Base-by-base conservation (phyloP, 768 basidiomycete genomes). In the Fibroporia radiculosa region DNA sequence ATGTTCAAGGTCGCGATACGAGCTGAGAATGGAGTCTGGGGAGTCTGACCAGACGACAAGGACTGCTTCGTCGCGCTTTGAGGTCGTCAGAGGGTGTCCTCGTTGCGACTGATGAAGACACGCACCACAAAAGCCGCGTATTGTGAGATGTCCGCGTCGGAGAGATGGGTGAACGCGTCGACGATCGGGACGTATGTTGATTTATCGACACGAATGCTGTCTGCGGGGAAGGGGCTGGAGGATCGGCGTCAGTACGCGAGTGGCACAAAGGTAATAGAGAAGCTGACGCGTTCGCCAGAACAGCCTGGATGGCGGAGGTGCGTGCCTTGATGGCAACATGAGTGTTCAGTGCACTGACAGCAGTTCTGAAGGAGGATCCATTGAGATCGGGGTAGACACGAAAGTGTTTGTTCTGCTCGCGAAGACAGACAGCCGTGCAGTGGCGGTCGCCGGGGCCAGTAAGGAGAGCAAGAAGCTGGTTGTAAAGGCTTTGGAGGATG, bases 61-160 rank as follows among this genome's bases (percentile, higher is more conserved):
- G 11, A 23, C 45, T 11, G 22, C 11, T 22, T 46, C 45, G 6
- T 46, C 45, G 25, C 45, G 45, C 45, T 46, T n/a, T 5, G 41
- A 19, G 4, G 7, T 14, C 6, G 29, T 42, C 22, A 42, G 41
- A 4, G 28, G n/a, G n/a, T n/a, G n/a, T n/a, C n/a, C n/a, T n/a
- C n/a, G n/a, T n/a, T n/a, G n/a, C n/a, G n/a, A n/a, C n/a, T n/a
- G n/a, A 28, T 11, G n/a, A 13, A 3, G 29, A 29, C 4, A 42
- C 41, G 14, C 13, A 42, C 41, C n/a, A 42, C 41, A 5, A 42
- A 13, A 4, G 29, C 11, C 6, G 41, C 41, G 28, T 11, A 11
- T 18, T 11, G n/a, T 11, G 29, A 10, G 4, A 13, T 5, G 10
- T 14, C 27, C 28, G 20, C 28, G 3, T n/a, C 12, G 4, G n/a